Evolutionary conservation across 345 rosid genomes (phyloP), one percentile per base, ranked within the genome.

Genomic region (Eucalyptus tenuipes): DNA sequence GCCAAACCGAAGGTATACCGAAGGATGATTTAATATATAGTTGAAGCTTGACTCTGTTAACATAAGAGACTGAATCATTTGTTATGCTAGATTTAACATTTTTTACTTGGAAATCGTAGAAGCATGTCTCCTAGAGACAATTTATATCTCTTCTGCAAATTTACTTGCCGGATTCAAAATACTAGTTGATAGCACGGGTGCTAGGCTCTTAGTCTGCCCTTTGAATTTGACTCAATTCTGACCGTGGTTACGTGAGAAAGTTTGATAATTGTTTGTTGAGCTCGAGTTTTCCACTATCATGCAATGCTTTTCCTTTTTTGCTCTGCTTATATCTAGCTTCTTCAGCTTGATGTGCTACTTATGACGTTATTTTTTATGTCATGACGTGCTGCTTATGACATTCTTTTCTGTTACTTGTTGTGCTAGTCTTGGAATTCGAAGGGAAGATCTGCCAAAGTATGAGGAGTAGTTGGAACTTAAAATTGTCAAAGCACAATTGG

Each of bases 371-470:
- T 86, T 89, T 85, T 10, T 64, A 16, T 64, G 52, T 42, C 37
- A n/a, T 7, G 53, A 85, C 3, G 16, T 40, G 40, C 84, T 64
- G 37, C 17, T 59, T 31, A 29, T 33, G 40, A 6, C 42, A 45
- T 64, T 18, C 45, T 86, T 71, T 89, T 85, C 11, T 64, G 45
- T 42, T 22, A 71, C 42, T 91, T 75, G 2, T 91, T 17, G 57
- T 84, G 31, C 33, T 88, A 98, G 99, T 95, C 98, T 98, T 90
- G 99, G 99, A 71, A 93, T 98, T 27, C 92, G 88, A 71, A 95
- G 89, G 94, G 97, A 95, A 93, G 98, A 97, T 90, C 95, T 98
- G 45, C 99, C 99, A 5, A 98, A 97, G 91, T 96, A 96, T 86
- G 99, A 96, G 91, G 99, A 97, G 88, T 89, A 94, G 59, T 86